Base-by-base conservation (phyloP, 2,329 filamentous ascomycete genomes). In the Arthroderma sp. region DNA sequence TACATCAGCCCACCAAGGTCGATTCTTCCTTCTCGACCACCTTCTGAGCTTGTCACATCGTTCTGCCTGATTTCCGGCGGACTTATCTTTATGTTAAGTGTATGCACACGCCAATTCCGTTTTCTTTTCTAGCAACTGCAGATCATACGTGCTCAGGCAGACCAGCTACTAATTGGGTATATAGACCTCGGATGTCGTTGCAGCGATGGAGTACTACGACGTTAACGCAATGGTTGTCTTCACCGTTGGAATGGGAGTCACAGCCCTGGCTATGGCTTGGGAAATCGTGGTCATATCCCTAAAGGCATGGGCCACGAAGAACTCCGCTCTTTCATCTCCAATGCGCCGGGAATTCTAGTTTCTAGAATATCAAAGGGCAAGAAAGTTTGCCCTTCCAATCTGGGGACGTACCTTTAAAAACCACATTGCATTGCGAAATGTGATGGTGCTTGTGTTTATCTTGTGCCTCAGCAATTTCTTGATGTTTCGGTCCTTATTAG, bases 221-320 rank as follows among this genome's bases (percentile, higher is more conserved):
- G 75, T 95, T 15, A 87, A 95, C 66, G 88, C 88, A 61, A 96
- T 95, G 90, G 93, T 95, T 71, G 82, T 89, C 60, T 95, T 95
- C 72, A 95, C 89, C 0, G 81, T 95, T 35, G 87, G 84, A 8
- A 87, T 94, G 81, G 91, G 91, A 1, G 69, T 94, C 5, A 87
- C 89, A 1, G 86, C 85, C 1, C 77, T 95, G 54, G 71, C 95
- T 55, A 91, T 96, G 87, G 84, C 90, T 0, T 95, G 88, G 84
- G 80, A 86, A 56, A 80, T 94, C 19, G 66, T 90, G 28, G 75
- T 87, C 9, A 81, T 96, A 59, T 86, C 89, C 25, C 73, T 95
- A 68, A 96, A 95, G 73, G 91, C 90, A 25, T 95, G 89, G 89
- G 89, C 88, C 3, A 72, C 81, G 15, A 75, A 73, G 65, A 75